Evolutionary conservation across 2,329 filamentous ascomycete genomes (phyloP).

Genomic region (Teratosphaeria epicoccoides): DNA sequence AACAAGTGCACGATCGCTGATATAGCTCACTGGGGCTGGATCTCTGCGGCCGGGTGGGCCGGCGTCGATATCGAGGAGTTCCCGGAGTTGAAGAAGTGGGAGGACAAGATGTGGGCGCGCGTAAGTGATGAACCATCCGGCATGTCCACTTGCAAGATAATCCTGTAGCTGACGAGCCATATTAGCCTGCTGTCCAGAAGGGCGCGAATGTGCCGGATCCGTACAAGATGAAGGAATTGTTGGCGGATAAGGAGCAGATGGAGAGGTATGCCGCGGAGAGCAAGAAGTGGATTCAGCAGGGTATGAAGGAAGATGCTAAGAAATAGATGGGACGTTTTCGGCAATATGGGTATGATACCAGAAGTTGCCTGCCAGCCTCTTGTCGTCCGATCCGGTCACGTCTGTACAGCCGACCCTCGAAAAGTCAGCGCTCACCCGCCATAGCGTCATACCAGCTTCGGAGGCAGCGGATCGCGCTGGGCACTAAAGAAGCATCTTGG

Average conservation of each 20-base stretch:
- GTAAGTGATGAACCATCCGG: not conserved
- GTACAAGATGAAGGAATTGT: slow-evolving; percentile 50
- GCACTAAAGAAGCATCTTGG: not conserved
- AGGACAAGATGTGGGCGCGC: slow-evolving; percentile 41
- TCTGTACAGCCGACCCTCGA: not conserved
- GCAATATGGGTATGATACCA: slow-evolving; percentile 1
- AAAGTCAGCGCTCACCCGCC: too few relatives aligned
- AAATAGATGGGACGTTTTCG: slow-evolving; percentile 23
- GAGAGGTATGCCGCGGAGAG: slow-evolving; percentile 41
- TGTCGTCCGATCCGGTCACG: not conserved
- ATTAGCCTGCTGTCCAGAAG: slow-evolving; percentile 55
- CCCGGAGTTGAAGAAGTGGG: slow-evolving; percentile 65
- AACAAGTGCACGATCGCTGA: slow-evolving; percentile 64
- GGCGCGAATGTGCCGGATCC: slow-evolving; percentile 58
- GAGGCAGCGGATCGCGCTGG: too few relatives aligned
- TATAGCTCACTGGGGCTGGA: slow-evolving; percentile 72
- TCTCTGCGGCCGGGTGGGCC: slow-evolving; percentile 48
- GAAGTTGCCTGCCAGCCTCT: not conserved
- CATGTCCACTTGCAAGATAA: slow-evolving; percentile 35
- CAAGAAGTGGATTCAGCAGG: slow-evolving; percentile 40
- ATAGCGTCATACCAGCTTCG: too few relatives aligned
- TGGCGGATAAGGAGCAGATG: slow-evolving; percentile 47
- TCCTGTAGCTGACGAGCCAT: slow-evolving; percentile 31
- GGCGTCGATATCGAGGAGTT: slow-evolving; percentile 65
- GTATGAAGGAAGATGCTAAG: slow-evolving; percentile 58